A percentile compares a stretch with the other conserved stretches of the same genome.
Evolutionary conservation across 2,329 filamentous ascomycete species (phyloP).

Genomic region (Botrytis tulipae): DNA sequence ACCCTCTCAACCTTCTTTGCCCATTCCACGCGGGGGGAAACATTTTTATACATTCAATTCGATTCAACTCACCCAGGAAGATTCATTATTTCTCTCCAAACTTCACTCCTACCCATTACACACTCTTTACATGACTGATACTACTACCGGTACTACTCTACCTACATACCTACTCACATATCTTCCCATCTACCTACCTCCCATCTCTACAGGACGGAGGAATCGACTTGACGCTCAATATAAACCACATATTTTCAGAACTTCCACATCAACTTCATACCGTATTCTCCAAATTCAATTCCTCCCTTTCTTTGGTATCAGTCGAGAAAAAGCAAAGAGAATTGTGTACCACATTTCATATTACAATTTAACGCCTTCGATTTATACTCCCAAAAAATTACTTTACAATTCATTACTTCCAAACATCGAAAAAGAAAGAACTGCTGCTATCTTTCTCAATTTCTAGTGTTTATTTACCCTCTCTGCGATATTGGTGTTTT

Average conservation of each 20-base stretch:
- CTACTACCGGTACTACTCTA: background rate
- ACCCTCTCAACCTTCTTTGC: background rate
- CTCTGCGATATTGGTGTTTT: background rate
- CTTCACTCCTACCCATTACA: background rate
- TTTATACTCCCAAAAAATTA: background rate
- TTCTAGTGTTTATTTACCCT: slow-evolving; percentile 11
- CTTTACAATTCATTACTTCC: background rate
- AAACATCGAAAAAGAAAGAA: slow-evolving; percentile 15
- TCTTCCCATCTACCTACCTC: background rate
- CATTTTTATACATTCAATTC: background rate
- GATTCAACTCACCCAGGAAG: too few relatives aligned
- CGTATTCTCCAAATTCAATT: slow-evolving; percentile 1
- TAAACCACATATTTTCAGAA: background rate
- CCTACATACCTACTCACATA: background rate
- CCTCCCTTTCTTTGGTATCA: background rate
- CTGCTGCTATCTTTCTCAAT: background rate
- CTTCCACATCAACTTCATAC: background rate
- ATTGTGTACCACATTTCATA: background rate
- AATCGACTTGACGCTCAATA: background rate
- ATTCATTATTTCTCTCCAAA: background rate
- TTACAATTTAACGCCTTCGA: background rate
- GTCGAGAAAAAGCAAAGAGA: background rate
- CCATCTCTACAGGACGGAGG: background rate
- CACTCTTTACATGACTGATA: background rate
- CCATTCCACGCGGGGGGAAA: background rate